Base-by-base conservation (phyloP, 192 early-diverging fungal genomes). In the Backusella mclennaniae region DNA sequence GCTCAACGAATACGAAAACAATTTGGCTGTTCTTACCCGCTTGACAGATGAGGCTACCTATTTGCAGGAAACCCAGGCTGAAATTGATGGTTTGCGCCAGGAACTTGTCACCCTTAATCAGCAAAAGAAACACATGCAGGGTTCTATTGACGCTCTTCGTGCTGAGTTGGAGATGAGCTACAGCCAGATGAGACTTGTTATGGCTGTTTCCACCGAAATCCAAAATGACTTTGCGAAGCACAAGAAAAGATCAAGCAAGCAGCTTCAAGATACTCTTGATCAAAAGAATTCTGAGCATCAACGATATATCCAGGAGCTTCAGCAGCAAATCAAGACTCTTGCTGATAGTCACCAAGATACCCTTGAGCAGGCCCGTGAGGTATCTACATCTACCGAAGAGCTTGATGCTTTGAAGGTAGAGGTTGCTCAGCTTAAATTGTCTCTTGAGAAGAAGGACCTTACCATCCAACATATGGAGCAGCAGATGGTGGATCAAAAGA, bases 151-250 rank as follows among this genome's bases (percentile, higher is more conserved):
- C 15, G 26, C 73, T 12, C 39, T 79, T 1, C n/a, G 49, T 12
- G 78, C 35, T 1, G 66, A 75, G 9, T 21, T 79, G 6, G 71
- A 79, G 26, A 70, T 69, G 73, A 68, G 69, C 38, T 67, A 79
- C 12, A 31, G 67, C 1, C 67, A 79, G 15, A 73, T 79, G 73
- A 66, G 36, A 31, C 44, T 79, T 26, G 49, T 79, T 39, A 74
- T 79, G 78, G 66, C 67, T 4, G 71, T 79, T 1, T 79, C 78
- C 0, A 75, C 73, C 1, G 78, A 79, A 70, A 74, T 73, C 46
- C 78, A 79, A 66, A 69, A 79, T 23, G 70, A 79, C 17, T 73
- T 75, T 36, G 73, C 71, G 3, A 29, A 11, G 6, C 66, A 70
- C 6, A 73, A 66, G 17, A 15, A 31, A n/a, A 41, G 3, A 31